phyloP scores from a whole-genome alignment of 371 early-diverging fungal species.

The Encephalitozoon hellem region DNA sequence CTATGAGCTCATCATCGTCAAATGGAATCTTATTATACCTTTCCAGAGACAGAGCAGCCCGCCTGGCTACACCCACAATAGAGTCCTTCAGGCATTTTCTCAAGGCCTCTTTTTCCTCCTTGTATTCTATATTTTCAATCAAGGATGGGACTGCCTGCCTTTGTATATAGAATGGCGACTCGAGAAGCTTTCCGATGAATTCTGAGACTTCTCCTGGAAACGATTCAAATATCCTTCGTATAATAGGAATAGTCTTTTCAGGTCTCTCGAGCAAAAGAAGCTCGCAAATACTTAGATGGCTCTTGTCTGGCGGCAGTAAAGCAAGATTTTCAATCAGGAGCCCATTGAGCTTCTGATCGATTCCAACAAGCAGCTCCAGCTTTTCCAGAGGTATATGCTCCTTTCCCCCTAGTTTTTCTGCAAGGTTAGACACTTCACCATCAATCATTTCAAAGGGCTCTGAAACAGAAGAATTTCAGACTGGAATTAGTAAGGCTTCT shows the following conservation, averaged over 20 bases:
- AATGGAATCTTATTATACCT: neutral
- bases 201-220: neutral
- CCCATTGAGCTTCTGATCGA: neutral
- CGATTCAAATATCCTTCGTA: neutral
- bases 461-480: conserved; percentile 3
- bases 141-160: conserved; percentile 18
- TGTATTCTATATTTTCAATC: neutral
- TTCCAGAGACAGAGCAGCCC: neutral
- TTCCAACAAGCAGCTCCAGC: conserved; percentile 9
- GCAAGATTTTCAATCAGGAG: neutral
- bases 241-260: neutral
- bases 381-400: neutral
- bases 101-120: neutral
- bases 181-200: neutral
- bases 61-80: neutral
- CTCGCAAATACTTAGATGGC: neutral
- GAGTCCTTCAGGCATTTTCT: conserved; percentile 7
- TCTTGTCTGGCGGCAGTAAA: neutral
- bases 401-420: neutral
- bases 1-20: conserved; percentile 20
- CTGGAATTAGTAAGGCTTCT: neutral
- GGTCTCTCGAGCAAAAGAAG: conserved; percentile 17
- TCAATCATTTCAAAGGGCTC: conserved; percentile 8
- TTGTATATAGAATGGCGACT: conserved; percentile 20
- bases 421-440: neutral